phyloP scores from a whole-genome alignment of 169 alveolate species.

The Besnoitia besnoiti region DNA sequence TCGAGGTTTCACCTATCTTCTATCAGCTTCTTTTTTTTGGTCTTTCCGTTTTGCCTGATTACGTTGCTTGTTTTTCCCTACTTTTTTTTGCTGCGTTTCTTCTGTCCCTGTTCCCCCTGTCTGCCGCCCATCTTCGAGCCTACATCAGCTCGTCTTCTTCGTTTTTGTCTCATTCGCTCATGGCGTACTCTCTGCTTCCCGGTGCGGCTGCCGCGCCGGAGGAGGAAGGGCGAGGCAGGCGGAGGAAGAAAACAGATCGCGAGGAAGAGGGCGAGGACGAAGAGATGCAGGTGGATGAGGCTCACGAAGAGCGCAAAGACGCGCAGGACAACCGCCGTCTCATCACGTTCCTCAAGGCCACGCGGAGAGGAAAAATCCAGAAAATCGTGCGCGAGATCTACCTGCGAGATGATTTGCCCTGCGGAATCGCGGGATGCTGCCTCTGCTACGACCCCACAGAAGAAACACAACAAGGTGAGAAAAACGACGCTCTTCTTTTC shows the following conservation, averaged over 20 bases:
- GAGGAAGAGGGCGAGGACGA: conserved; percentile 7
- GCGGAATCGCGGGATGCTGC: conserved; percentile 74
- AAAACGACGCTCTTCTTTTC: no score
- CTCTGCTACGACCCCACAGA: conserved; percentile 55
- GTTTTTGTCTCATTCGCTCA: neutral
- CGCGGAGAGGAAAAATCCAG: conserved; percentile 79
- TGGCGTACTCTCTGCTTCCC: neutral
- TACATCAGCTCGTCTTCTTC: no score
- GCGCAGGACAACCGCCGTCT: conserved; percentile 34
- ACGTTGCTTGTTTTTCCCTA: neutral
- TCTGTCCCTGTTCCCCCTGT: no score
- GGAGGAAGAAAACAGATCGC: neutral
- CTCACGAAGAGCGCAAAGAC: neutral
- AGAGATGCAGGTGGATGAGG: neutral
- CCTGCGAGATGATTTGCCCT: conserved; percentile 80
- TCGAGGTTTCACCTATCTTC: no score
- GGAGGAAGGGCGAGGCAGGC: neutral
- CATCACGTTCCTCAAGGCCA: conserved; percentile 67
- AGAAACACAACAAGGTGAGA: neutral
- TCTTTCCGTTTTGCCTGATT: neutral
- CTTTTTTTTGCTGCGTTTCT: neutral
- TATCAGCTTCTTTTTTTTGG: neutral
- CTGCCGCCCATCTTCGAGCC: no score
- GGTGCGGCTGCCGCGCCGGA: neutral
- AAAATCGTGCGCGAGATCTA: conserved; percentile 81